phyloP scores from a whole-genome alignment of 2,329 filamentous ascomycete genomes.

The Botryotinia calthae region DNA sequence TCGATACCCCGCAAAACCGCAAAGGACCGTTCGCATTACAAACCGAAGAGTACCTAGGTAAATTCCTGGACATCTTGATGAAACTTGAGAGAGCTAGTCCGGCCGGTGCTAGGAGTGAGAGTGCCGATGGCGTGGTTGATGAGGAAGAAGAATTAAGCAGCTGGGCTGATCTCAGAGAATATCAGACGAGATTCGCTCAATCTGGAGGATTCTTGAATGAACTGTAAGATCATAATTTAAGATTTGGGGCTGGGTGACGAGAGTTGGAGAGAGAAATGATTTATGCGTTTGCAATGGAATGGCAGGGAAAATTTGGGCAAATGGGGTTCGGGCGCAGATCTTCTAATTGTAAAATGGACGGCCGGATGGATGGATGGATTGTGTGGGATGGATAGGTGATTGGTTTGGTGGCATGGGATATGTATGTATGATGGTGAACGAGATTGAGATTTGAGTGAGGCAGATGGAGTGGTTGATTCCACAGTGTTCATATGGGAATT shows the following conservation, averaged over 20 bases:
- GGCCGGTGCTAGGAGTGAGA: slow-evolving; percentile 43
- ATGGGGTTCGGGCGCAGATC: not conserved
- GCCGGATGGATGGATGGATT: not conserved
- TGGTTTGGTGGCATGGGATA: not conserved
- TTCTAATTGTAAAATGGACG: slow-evolving; percentile 5
- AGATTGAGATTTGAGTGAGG: not conserved
- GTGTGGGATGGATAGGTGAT: not conserved
- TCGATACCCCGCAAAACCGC: slow-evolving; percentile 57
- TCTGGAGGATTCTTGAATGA: slow-evolving; percentile 53
- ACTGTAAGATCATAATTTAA: slow-evolving; percentile 6
- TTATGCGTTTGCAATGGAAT: slow-evolving; percentile 4
- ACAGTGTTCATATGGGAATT: not conserved
- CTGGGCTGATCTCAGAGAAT: slow-evolving; percentile 78
- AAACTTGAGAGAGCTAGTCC: slow-evolving; percentile 58
- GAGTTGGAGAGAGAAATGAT: not conserved
- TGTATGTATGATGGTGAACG: slow-evolving; percentile 1
- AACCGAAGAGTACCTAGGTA: slow-evolving; percentile 68
- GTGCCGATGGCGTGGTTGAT: slow-evolving; percentile 48
- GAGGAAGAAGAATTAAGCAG: slow-evolving; percentile 74
- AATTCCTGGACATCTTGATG: slow-evolving; percentile 72
- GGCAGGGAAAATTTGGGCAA: not conserved
- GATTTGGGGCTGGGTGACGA: not conserved
- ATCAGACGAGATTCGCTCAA: slow-evolving; percentile 70
- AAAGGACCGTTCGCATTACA: slow-evolving; percentile 53
- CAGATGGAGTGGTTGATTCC: not conserved